Evolutionary conservation across 164 flowering plant genomes (phyloP).

Genomic region (Magnolia sinica): DNA sequence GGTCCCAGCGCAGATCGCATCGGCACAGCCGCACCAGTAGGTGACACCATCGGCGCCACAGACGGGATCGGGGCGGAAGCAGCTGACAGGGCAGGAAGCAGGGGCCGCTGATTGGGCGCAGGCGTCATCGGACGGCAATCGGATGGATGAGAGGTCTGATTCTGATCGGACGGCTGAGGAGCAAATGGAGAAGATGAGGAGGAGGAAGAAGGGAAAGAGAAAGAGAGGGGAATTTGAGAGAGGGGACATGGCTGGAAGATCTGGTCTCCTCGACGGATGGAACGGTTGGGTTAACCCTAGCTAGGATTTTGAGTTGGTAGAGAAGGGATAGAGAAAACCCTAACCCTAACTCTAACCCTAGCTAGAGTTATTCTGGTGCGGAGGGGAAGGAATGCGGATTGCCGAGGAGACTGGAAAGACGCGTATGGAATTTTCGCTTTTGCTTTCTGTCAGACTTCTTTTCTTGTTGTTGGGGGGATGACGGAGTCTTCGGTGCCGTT

Average conservation of each 20-base stretch:
- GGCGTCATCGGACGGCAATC: constrained; percentile 19
- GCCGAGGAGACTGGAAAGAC: too few relatives aligned
- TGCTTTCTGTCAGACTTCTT: too few relatives aligned
- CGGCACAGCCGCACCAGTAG: constrained; percentile 73
- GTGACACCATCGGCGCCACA: constrained; percentile 74
- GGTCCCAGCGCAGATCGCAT: constrained; percentile 50
- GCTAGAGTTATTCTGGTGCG: too few relatives aligned
- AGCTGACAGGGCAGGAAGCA: constrained; percentile 44
- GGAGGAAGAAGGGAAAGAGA: background rate
- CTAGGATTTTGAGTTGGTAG: background rate
- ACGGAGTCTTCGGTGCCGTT: too few relatives aligned
- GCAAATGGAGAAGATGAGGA: constrained; percentile 3
- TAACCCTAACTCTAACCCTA: too few relatives aligned
- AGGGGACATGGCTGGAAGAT: background rate
- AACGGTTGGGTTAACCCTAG: background rate
- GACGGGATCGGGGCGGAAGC: constrained; percentile 70
- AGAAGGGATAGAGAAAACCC: background rate
- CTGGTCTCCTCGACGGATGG: background rate
- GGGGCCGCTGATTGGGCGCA: constrained; percentile 23
- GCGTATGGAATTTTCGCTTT: too few relatives aligned
- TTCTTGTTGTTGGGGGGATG: too few relatives aligned
- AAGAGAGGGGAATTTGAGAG: background rate
- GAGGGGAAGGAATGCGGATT: too few relatives aligned
- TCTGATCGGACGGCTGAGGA: constrained; percentile 8
- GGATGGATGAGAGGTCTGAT: constrained; percentile 2